A percentile compares a stretch with the other conserved stretches of the same genome.
These are phyloP conservation scores for Solanum dulcamara DNA, from an alignment of 257 asterid genomes.

Conservation along the genomic window DNA sequence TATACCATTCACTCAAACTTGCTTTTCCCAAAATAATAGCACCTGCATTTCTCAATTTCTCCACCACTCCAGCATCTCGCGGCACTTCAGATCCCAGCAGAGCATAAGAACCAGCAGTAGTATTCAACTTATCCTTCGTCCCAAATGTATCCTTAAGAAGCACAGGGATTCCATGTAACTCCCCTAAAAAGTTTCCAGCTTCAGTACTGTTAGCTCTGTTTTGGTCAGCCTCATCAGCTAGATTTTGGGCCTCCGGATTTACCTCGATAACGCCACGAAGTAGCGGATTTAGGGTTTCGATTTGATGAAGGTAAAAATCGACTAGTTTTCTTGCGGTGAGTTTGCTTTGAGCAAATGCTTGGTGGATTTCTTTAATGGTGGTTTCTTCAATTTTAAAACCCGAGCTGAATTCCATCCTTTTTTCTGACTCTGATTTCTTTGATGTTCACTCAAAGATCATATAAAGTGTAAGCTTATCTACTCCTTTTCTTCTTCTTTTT, in stretches of 20 bases:
- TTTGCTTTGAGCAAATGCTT: conserved; percentile 14
- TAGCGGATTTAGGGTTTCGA: conserved; percentile 42
- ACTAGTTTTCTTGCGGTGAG: conserved; percentile 29
- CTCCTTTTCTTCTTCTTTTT: too few relatives aligned
- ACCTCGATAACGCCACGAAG: conserved; percentile 54
- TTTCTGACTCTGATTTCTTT: background rate
- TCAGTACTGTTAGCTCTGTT: background rate
- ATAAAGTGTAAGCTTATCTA: too few relatives aligned
- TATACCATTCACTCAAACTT: conserved; percentile 63
- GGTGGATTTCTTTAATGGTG: conserved; percentile 27
- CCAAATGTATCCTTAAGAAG: conserved; percentile 64
- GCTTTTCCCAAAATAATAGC: conserved; percentile 74
- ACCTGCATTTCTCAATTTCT: conserved; percentile 47
- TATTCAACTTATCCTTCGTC: conserved; percentile 50
- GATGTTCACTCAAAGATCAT: too few relatives aligned
- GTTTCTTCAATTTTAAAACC: conserved; percentile 38
- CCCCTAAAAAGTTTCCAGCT: background rate
- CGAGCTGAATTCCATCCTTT: background rate
- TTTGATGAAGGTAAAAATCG: conserved; percentile 32
- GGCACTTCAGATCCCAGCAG: conserved; percentile 39
- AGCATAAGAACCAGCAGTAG: conserved; percentile 61
- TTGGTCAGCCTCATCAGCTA: conserved; percentile 42
- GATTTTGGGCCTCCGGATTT: conserved; percentile 44
- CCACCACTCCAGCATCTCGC: conserved; percentile 63
- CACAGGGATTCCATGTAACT: conserved; percentile 62